A percentile compares a stretch with the other conserved stretches of the same genome.
Evolutionary conservation across 23 red algal genomes (phyloP).

Genomic region (Cyanidioschyzon merolae): DNA sequence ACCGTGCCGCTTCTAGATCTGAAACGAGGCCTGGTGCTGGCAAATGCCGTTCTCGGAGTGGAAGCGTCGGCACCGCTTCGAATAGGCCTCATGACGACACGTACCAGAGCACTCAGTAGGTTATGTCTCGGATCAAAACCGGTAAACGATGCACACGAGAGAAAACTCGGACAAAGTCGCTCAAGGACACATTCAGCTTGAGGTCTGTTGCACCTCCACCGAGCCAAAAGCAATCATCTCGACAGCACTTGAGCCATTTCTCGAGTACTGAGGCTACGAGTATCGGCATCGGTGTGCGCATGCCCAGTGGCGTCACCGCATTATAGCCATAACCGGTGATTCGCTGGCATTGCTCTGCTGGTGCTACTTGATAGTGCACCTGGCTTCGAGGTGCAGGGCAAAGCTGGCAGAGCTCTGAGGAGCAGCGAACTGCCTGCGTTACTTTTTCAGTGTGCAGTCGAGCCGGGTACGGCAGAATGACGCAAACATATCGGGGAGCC

Average conservation of each 20-base stretch:
- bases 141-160: not conserved
- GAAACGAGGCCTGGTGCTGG: no score
- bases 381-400: conserved; percentile 25
- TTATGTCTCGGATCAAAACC: not conserved
- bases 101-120: not conserved
- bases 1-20: no score
- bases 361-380: conserved; percentile 33
- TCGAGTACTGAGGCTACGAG: conserved; percentile 37
- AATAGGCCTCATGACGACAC: not conserved
- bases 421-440: conserved; percentile 26
- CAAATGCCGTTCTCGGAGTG: no score
- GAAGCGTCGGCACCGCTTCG: no score
- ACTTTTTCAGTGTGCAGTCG: conserved; percentile 50
- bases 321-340: conserved; percentile 77
- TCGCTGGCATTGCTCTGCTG: conserved; percentile 40
- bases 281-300: conserved; percentile 47
- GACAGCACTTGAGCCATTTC: conserved; percentile 6
- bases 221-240: conserved; percentile 38
- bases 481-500: conserved; percentile 43
- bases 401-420: not conserved
- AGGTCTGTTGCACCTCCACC: conserved; percentile 62
- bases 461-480: conserved; percentile 44
- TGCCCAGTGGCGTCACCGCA: conserved; percentile 64
- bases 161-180: conserved; percentile 43
- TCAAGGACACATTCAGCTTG: conserved; percentile 39